These are phyloP conservation scores for Penicillium pancosmium DNA, from an alignment of 495 filamentous ascomycete genomes.

Conservation along the genomic window DNA sequence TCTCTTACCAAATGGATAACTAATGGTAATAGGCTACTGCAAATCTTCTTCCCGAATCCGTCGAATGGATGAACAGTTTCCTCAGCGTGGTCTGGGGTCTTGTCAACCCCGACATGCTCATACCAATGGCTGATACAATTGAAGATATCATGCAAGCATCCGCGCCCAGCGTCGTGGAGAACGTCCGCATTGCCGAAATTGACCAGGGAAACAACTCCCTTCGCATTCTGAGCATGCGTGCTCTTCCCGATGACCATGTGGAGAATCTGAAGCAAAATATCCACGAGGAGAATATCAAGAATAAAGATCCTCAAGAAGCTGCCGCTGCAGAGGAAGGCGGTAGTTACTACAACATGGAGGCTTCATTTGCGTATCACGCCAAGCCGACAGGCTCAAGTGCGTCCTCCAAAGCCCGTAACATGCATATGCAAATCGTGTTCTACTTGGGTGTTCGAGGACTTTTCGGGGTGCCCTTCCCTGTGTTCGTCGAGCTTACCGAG, in stretches of 20 bases:
- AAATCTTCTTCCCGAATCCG: conserved; percentile 89
- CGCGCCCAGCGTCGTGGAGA: conserved; percentile 84
- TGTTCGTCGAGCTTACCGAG: conserved; percentile 83
- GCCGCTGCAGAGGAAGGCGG: conserved; percentile 90
- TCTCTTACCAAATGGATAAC: conserved; percentile 17
- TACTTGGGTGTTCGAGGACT: conserved; percentile 74
- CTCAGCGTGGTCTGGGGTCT: conserved; percentile 82
- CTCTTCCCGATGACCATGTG: conserved; percentile 81
- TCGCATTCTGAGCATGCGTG: conserved; percentile 84
- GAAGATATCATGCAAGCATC: conserved; percentile 98
- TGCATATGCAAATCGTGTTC: conserved; percentile 96
- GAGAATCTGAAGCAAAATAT: conserved; percentile 77
- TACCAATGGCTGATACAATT: conserved; percentile 68
- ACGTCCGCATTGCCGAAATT: conserved; percentile 94
- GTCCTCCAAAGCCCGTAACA: conserved; percentile 83
- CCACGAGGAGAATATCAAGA: conserved; percentile 74
- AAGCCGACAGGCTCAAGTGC: conserved; percentile 68
- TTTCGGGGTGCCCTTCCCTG: conserved; percentile 87
- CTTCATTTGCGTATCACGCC: conserved; percentile 92
- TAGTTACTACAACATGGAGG: conserved; percentile 92
- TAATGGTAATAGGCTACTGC: conserved; percentile 58
- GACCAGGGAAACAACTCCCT: conserved; percentile 89
- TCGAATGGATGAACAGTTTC: conserved; percentile 93
- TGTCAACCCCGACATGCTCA: conserved; percentile 92
- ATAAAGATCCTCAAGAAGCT: conserved; percentile 82